Percentiles rank a stretch among this genome's conserved stretches.
Conservation (phyloP, 2,329 filamentous ascomycete genomes). For the Neofusicoccum umdonicola region DNA sequence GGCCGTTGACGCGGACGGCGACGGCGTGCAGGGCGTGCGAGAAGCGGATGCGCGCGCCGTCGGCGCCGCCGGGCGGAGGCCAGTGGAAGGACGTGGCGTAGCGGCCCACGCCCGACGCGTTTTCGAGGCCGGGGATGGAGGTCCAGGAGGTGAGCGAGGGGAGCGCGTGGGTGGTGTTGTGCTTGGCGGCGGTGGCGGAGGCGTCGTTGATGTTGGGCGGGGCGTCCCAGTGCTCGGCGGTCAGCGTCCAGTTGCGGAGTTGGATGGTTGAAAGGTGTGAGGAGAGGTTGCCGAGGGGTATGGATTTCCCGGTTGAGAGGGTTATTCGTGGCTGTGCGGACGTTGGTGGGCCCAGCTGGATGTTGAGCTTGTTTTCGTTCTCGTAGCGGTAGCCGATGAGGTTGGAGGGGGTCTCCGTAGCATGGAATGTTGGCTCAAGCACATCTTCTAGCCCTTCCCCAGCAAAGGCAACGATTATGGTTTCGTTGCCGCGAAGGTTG, state of each 20-base stretch:
- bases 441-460: background rate
- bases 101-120: background rate
- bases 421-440: background rate
- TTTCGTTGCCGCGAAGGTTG: background rate
- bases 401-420: background rate
- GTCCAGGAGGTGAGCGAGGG: background rate
- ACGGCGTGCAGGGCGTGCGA: background rate
- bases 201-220: background rate
- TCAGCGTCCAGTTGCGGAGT: background rate
- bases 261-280: background rate
- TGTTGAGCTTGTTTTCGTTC: background rate
- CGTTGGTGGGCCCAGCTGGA: background rate
- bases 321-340: background rate
- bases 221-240: background rate
- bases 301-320: background rate
- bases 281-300: background rate
- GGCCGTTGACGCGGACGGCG: background rate
- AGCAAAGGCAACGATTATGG: background rate
- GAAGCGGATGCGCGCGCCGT: background rate
- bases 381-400: background rate
- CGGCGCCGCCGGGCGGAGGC: background rate
- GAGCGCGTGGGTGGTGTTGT: background rate
- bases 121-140: background rate
- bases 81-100: background rate
- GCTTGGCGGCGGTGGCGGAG: background rate